phyloP scores from a whole-genome alignment of 257 asterid species.

The Solanum acaule region DNA sequence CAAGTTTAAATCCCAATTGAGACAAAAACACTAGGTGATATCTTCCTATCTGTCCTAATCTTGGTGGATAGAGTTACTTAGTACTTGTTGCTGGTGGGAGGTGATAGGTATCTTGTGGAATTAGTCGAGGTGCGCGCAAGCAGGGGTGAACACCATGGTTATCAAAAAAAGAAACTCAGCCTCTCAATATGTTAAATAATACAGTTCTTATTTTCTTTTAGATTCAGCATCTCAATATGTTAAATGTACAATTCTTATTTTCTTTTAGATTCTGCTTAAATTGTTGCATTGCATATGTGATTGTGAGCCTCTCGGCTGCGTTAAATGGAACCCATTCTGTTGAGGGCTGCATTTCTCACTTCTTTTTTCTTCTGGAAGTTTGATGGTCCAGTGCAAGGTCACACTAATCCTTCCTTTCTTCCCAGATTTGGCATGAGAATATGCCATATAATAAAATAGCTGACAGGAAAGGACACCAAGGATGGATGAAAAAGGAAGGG shows the following conservation, averaged over 20 bases:
- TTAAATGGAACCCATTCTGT: neutral
- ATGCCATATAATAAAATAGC: slow-evolving; percentile 94
- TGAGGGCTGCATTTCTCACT: neutral
- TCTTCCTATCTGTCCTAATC: neutral
- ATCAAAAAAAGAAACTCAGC: neutral
- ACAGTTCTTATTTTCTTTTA: neutral
- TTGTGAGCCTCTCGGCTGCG: neutral
- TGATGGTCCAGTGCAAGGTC: neutral
- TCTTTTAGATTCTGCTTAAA: neutral
- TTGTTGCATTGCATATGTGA: neutral
- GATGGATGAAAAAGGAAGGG: slow-evolving; percentile 98
- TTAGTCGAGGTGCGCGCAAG: neutral
- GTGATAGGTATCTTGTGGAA: neutral
- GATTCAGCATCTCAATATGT: neutral
- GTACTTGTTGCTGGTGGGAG: neutral
- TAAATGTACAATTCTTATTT: neutral
- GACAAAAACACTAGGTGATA: neutral
- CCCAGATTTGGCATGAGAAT: slow-evolving; percentile 95
- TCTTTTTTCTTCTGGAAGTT: neutral
- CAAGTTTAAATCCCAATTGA: neutral
- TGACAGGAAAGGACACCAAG: slow-evolving; percentile 93
- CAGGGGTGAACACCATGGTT: neutral
- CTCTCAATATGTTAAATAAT: neutral
- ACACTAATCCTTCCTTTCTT: neutral
- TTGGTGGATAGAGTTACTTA: neutral